These are phyloP conservation scores for Curvularia sp. DNA, from an alignment of 2,329 filamentous ascomycete genomes.

Conservation along the genomic window DNA sequence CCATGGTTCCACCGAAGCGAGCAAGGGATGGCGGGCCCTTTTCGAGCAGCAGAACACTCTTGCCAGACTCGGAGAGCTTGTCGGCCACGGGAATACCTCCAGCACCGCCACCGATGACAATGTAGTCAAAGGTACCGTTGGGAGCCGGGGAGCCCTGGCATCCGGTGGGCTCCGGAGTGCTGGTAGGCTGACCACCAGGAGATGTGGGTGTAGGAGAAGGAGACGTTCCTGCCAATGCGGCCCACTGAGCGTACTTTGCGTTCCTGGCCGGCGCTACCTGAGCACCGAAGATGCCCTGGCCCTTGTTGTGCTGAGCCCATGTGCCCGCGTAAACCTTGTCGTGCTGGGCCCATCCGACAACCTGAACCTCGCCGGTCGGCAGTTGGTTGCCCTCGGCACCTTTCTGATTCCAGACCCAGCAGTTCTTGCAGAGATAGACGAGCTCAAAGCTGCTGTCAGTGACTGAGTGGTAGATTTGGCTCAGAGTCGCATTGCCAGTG, in stretches of 20 bases:
- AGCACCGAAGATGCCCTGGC: conserved; percentile 62
- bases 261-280: conserved; percentile 55
- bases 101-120: conserved; percentile 68
- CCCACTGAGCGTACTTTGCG: conserved; percentile 53
- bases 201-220: conserved; percentile 31
- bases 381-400: conserved; percentile 50
- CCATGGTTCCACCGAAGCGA: conserved; percentile 68
- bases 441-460: conserved; percentile 66
- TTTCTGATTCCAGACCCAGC: conserved; percentile 54
- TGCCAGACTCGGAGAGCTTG: conserved; percentile 68
- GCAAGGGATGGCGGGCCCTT: conserved; percentile 63
- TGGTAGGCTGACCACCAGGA: conserved; percentile 11
- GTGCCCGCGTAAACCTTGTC: conserved; percentile 49
- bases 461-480: conserved; percentile 65
- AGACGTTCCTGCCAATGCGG: conserved; percentile 42
- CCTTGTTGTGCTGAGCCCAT: conserved; percentile 61
- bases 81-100: conserved; percentile 67
- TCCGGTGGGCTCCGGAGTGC: conserved; percentile 38
- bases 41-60: conserved; percentile 67
- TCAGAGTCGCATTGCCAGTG: conserved; percentile 67
- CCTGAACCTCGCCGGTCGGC: conserved; percentile 44
- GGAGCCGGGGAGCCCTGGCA: conserved; percentile 49
- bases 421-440: conserved; percentile 68
- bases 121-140: conserved; percentile 65
- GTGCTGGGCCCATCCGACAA: conserved; percentile 65